Conservation (phyloP, 2,329 filamentous ascomycete species). For the Fusarium torulosum region DNA sequence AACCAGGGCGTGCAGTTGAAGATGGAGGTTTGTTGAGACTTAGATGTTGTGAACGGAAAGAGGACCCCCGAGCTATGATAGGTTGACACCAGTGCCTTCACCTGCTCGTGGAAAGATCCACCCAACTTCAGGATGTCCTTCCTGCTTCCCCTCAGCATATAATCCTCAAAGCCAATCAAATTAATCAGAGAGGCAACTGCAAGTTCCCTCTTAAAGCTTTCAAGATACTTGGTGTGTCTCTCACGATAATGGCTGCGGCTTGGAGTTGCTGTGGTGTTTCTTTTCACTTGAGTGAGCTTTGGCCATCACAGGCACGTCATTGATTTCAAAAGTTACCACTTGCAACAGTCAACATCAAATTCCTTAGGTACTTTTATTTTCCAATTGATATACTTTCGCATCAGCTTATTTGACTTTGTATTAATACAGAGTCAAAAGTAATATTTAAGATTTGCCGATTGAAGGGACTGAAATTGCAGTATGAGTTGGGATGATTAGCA, state of each 20-base stretch:
- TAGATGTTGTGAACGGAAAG: constrained; percentile 18
- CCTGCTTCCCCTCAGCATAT: not conserved
- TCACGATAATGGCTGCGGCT: not conserved
- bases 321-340: fast-evolving
- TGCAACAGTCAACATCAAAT: not conserved
- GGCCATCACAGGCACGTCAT: not conserved
- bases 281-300: not conserved
- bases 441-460: too few relatives aligned
- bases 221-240: not conserved
- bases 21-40: constrained; percentile 15
- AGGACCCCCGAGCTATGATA: constrained; percentile 10
- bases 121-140: constrained; percentile 16
- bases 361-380: not conserved
- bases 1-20: not conserved
- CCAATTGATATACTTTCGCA: not conserved
- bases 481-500: too few relatives aligned
- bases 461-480: too few relatives aligned
- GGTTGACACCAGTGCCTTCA: constrained; percentile 9
- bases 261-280: too few relatives aligned
- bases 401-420: not conserved
- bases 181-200: too few relatives aligned
- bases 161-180: too few relatives aligned
- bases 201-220: too few relatives aligned
- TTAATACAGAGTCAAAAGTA: not conserved
- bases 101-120: constrained; percentile 10